Base-by-base conservation (phyloP, 2,329 filamentous ascomycete species). In the Cladophialophora carrionii region DNA sequence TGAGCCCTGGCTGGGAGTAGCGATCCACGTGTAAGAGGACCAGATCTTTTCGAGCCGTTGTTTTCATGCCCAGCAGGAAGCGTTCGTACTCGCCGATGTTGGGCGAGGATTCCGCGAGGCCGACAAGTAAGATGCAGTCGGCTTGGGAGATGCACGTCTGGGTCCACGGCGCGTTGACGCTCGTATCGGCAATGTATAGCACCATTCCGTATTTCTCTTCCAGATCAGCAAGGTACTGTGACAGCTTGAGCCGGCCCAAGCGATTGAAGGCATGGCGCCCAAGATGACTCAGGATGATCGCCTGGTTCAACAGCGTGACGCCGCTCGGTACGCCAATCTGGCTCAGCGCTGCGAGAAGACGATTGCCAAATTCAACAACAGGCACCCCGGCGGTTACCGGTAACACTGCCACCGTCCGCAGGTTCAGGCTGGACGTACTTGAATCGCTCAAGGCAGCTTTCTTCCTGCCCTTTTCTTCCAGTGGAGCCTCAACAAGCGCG, bases 151-250 rank as follows among this genome's bases (percentile, higher is more conserved):
- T 97, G 76, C 96, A 99, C 0, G 95, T 98, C 74, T 97, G 92
- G 0, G 96, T 99, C 95, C 95, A 99, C 0, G 94, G 93, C 1
- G 96, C 92, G 72, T 96, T 98, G 72, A 98, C 95, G 66, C 88
- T 96, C 4, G 96, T 99, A 76, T 99, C 95, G 58, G 94, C 95
- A 64, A 99, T 89, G 74, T 99, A 99, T 7, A 99, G 83, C 1
- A 99, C 92, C 72, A 99, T 87, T 0, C 94, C 92, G 72, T 96
- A 98, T 76, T 96, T 96, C 78, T 99, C 95, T 78, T 99, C 95
- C 10, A 99, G 82, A 73, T 99, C 95, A 1, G 96, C 95, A 57
- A 99, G 84, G 74, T 99, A 99, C 71, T 99, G 94, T 0, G 94
- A 92, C 6, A 99, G 82, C 77, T 96, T 97, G 31, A 99, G 81